A percentile compares a stretch with the other conserved stretches of the same genome.
Evolutionary conservation across 2,329 filamentous ascomycete species (phyloP).

Genomic region (Sclerotinia borealis): DNA sequence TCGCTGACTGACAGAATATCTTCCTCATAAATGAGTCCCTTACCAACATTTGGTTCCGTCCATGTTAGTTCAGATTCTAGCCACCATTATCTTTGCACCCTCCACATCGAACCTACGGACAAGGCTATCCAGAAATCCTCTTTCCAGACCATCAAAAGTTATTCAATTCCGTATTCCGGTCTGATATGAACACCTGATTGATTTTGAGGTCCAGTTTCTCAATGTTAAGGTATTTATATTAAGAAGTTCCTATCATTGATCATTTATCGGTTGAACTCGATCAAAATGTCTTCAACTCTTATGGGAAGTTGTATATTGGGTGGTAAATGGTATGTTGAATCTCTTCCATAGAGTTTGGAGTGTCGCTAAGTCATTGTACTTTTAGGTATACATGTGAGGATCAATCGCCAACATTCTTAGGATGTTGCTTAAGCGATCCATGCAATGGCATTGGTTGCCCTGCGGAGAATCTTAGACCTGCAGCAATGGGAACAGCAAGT

Average conservation of each 20-base stretch:
- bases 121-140: not conserved
- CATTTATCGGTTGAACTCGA: not conserved
- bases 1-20: not conserved
- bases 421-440: slow-evolving; percentile 19
- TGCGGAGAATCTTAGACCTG: slow-evolving; percentile 13
- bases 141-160: too few relatives aligned
- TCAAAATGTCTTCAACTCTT: not conserved
- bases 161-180: not conserved
- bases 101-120: not conserved
- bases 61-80: not conserved
- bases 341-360: too few relatives aligned
- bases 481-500: slow-evolving; percentile 15
- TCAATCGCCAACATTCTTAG: slow-evolving; percentile 19
- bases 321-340: not conserved
- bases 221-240: not conserved
- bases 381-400: slow-evolving; percentile 16
- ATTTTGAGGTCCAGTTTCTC: not conserved
- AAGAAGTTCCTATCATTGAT: not conserved
- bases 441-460: slow-evolving; percentile 20
- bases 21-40: not conserved
- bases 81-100: not conserved
- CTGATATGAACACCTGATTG: not conserved
- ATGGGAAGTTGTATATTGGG: not conserved
- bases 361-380: not conserved
- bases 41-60: too few relatives aligned